Base-by-base conservation (phyloP, 306 rosid species). In the Cucumis sativus region DNA sequence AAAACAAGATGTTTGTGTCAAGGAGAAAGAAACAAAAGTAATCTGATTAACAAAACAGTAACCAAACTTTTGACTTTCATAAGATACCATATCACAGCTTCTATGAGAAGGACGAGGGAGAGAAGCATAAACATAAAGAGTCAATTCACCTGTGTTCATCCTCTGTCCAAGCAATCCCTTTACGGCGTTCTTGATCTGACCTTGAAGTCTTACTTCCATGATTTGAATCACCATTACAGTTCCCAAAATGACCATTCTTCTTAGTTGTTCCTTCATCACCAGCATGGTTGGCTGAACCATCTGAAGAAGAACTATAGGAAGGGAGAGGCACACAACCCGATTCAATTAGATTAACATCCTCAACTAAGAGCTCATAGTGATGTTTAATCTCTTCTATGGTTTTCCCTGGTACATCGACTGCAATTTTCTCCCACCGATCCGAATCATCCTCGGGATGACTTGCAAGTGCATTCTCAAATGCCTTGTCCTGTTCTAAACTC, bases 131-230 rank as follows among this genome's bases (percentile, higher is more conserved):
- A 67, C 40, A 25, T 37, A 75, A 43, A 82, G 70, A 25, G 7
- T 6, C 76, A 82, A 77, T 79, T 81, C 54, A 87, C 98, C 97
- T 91, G 96, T 94, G 98, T 78, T 94, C 98, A 56, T 94, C 98
- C 80, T 94, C 98, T 18, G 98, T 91, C 98, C 98, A 94, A 78
- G 98, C 97, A 85, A 90, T 88, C 60, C 98, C 98, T 86, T 94
- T 94, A 33, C 98, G 90, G 5, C 98, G 89, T 84, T 94, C 98
- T 85, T 93, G 97, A 76, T 94, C 98, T 11, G 96, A 86, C 85
- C 86, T 91, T 76, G 96, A 86, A 75, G 86, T 87, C 81, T 91
- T 94, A 84, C 82, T 88, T 81, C 96, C 96, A 62, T 80, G 87
- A 81, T 86, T 88, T 78, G 98, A 83, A 62, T 90, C 98, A 43